A percentile compares a stretch with the other conserved stretches of the same genome.
phyloP scores from a whole-genome alignment of 2,329 filamentous ascomycete genomes.

The Fusarium verrucosum region DNA sequence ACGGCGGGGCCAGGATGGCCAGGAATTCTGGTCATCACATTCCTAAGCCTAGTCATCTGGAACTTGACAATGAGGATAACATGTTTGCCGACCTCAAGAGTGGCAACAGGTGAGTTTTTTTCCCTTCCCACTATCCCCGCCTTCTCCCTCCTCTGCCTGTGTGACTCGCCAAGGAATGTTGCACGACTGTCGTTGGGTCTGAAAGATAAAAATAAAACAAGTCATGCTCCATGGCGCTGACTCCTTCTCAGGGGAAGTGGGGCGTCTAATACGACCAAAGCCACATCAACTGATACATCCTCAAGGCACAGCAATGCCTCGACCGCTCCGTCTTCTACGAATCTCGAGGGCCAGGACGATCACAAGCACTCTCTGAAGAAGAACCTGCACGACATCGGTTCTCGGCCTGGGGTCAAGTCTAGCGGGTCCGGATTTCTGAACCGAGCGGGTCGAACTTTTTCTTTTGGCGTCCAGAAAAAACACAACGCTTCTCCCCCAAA shows the following conservation, averaged over 20 bases:
- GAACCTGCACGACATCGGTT: constrained; percentile 48
- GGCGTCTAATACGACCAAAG: constrained; percentile 69
- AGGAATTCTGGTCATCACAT: constrained; percentile 50
- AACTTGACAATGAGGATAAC: constrained; percentile 63
- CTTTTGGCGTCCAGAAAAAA: constrained; percentile 67
- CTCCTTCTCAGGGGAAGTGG: constrained; percentile 63
- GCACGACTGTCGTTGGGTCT: constrained; percentile 30
- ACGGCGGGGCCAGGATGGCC: constrained; percentile 58
- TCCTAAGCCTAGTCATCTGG: constrained; percentile 51
- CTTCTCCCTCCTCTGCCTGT: constrained; percentile 24
- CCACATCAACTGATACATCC: constrained; percentile 67
- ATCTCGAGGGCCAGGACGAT: constrained; percentile 46
- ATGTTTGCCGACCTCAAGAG: constrained; percentile 66
- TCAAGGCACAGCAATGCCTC: constrained; percentile 70
- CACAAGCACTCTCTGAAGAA: constrained; percentile 51
- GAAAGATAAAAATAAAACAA: constrained; percentile 42
- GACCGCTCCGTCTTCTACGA: constrained; percentile 68
- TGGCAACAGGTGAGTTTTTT: constrained; percentile 62
- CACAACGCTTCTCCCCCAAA: constrained; percentile 46
- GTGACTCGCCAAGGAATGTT: constrained; percentile 37
- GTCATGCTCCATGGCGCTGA: constrained; percentile 48
- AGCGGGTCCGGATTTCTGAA: constrained; percentile 63
- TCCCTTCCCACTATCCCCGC: constrained; percentile 2
- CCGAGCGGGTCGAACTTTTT: constrained; percentile 67
- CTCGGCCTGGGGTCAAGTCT: constrained; percentile 58